phyloP scores from a whole-genome alignment of 148 eudicot species.

The Fallopia convolvulus region DNA sequence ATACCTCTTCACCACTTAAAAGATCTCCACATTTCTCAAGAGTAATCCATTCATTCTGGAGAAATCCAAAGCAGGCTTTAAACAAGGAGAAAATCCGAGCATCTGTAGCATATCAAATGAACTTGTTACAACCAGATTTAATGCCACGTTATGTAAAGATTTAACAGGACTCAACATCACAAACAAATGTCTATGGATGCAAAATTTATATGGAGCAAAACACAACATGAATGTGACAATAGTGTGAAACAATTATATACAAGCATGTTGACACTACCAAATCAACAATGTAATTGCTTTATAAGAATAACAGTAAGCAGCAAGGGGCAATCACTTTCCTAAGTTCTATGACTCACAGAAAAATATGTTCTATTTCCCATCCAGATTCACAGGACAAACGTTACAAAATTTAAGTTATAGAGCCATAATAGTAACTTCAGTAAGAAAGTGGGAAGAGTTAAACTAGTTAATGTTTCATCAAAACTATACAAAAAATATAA shows the following conservation, averaged over 20 bases:
- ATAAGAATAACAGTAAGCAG: neutral
- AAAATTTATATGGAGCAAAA: neutral
- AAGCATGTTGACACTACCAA: neutral
- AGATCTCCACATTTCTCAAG: constrained; percentile 27
- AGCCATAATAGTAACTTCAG: neutral
- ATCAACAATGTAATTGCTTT: neutral
- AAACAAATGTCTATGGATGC: neutral
- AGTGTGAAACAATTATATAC: neutral
- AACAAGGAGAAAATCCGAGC: constrained; percentile 23
- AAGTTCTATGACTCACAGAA: neutral
- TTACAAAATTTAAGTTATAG: neutral
- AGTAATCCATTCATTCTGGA: constrained; percentile 48
- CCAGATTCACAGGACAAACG: neutral
- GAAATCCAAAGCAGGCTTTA: constrained; percentile 42
- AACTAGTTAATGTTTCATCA: neutral
- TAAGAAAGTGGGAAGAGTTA: neutral
- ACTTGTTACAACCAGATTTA: neutral
- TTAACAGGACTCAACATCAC: neutral
- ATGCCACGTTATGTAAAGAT: neutral
- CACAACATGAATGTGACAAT: neutral
- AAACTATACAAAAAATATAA: neutral
- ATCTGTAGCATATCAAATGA: constrained; percentile 4
- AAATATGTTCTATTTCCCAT: no score
- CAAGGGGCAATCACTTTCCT: neutral
- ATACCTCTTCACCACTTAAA: constrained; percentile 40